phyloP scores from a whole-genome alignment of 768 basidiomycete species.

The Albatrellus ellisii region DNA sequence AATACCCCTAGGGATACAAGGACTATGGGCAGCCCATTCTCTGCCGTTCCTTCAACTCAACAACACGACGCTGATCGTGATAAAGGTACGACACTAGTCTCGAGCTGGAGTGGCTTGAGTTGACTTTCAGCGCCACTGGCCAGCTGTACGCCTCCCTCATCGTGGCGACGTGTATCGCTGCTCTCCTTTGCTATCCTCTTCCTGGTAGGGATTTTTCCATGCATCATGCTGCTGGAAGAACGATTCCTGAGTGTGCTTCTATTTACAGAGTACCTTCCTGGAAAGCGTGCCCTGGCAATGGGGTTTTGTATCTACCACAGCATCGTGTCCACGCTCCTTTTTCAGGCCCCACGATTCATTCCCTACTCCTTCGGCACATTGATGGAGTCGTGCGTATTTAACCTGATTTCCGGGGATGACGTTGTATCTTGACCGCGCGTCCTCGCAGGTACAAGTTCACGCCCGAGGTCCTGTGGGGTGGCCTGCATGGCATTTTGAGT shows the following conservation, averaged over 20 bases:
- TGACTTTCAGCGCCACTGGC: background rate
- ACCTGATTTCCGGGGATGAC: background rate
- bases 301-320: slow-evolving; percentile 67
- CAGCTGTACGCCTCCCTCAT: slow-evolving; percentile 61
- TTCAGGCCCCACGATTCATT: slow-evolving; percentile 68
- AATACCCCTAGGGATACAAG: slow-evolving; percentile 65
- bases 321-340: slow-evolving; percentile 58
- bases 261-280: slow-evolving; percentile 60
- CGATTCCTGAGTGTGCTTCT: background rate
- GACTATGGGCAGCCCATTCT: slow-evolving; percentile 44
- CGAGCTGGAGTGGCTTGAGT: background rate
- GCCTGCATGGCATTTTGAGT: slow-evolving; percentile 56
- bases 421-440: background rate
- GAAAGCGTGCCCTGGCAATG: slow-evolving; percentile 74
- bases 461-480: slow-evolving; percentile 65
- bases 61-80: slow-evolving; percentile 64
- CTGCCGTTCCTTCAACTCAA: slow-evolving; percentile 72
- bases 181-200: slow-evolving; percentile 52
- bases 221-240: background rate
- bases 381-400: slow-evolving; percentile 41
- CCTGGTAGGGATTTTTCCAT: slow-evolving; percentile 40
- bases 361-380: slow-evolving; percentile 53
- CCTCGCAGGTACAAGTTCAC: slow-evolving; percentile 41
- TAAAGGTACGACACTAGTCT: slow-evolving; percentile 41
- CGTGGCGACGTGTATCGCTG: slow-evolving; percentile 44